phyloP scores from a whole-genome alignment of 768 basidiomycete genomes.

The Pisolithus orientalis region DNA sequence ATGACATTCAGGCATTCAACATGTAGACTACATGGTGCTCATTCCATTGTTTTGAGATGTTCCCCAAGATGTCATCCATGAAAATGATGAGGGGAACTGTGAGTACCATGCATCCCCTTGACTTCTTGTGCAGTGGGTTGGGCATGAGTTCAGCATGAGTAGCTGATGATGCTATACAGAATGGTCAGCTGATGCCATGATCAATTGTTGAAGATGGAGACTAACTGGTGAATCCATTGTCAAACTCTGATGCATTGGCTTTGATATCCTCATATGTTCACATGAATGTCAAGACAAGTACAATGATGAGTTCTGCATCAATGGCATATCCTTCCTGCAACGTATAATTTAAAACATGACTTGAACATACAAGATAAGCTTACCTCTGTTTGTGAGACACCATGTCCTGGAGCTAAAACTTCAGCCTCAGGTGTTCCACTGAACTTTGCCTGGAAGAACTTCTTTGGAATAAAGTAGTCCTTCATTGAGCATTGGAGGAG shows the following conservation, averaged over 20 bases:
- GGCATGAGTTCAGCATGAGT: background rate
- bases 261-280: conserved; percentile 10
- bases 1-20: conserved; percentile 25
- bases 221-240: conserved; percentile 6
- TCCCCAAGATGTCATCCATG: conserved; percentile 32
- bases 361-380: background rate
- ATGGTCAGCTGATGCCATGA: background rate
- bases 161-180: background rate
- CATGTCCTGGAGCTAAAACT: conserved; percentile 4
- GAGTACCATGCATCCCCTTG: conserved; percentile 13
- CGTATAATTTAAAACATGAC: background rate
- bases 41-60: conserved; percentile 33
- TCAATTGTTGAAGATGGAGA: background rate
- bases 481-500: conserved; percentile 4
- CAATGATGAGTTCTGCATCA: conserved; percentile 2
- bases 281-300: conserved; percentile 3
- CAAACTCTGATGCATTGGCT: background rate
- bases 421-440: background rate
- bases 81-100: conserved; percentile 24
- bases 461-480: conserved; percentile 10
- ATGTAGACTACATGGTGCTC: conserved; percentile 29
- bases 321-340: conserved; percentile 8
- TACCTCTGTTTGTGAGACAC: conserved; percentile 2
- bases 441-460: conserved; percentile 7
- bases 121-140: conserved; percentile 12